Base-by-base conservation (phyloP, 495 filamentous ascomycete species). In the Penicillium bovifimosum region DNA sequence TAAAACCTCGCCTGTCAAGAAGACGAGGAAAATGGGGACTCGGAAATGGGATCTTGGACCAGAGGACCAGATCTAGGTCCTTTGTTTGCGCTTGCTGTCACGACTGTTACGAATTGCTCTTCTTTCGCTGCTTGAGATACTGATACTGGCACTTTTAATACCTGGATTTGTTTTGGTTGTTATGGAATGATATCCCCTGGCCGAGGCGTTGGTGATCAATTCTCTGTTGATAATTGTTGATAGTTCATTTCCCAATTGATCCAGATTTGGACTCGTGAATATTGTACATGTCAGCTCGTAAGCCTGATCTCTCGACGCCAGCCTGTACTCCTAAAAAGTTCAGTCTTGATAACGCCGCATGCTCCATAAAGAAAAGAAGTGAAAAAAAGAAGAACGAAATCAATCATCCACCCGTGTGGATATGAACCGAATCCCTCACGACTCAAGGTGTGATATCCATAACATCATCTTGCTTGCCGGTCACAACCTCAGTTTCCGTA, bases 31-130 rank as follows among this genome's bases (percentile, higher is more conserved):
- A 60, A 68, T 84, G 62, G 74, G 74, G 5, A 72, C 76, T 2
- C 66, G 78, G 50, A 82, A 78, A 57, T 81, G 75, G 73, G 81
- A 82, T 59, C 56, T 82, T 56, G 76, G 67, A 18, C 76, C 79
- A 10, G 80, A 81, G 56, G 74, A 72, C n/a, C 74, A 80, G 38
- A 59, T 75, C 17, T 77, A 64, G 59, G 1, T 3, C 2, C 17
- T 16, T 8, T 48, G 7, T 24, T 33, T 34, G 9, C 36, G 17
- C 27, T 33, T 40, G 0, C 26, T 7, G 40, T 54, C 38, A 64
- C 46, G 63, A 63, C 46, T 36, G 34, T 61, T 52, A 64, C 41
- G 62, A 62, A 53, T 52, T 55, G 46, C 5, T 48, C 56, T 53
- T 48, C 33, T 29, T 38, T 14, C 20, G 32, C 27, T 35, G 44